Base-by-base conservation (phyloP, 2,329 filamentous ascomycete genomes). In the Trematosphaeria pertusa region DNA sequence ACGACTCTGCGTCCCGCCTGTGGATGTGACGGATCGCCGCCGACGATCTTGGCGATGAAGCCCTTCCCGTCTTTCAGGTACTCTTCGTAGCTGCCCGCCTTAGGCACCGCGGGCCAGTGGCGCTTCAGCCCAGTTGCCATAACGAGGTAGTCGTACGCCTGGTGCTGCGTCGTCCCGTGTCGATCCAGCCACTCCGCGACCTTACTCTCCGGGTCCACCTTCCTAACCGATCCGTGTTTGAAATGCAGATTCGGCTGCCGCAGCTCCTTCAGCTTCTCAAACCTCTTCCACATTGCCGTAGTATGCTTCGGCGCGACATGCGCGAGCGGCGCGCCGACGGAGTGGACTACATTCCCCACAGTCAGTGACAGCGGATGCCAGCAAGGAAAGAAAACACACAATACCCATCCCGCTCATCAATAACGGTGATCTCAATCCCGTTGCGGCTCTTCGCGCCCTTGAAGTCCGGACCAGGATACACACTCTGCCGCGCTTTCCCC, bases 321-420 rank as follows among this genome's bases (percentile, higher is more conserved):
- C 2, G 87, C 87, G 6, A 91, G 79, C 1, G 89, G 89, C 0
- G 86, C 84, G 38, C 88, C 88, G 59, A 93, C 91, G 19, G 89
- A 70, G 69, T 93, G 89, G 70, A 85, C 88, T 91, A 48, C 22
- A 44, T 45, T 30, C 14, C 36, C n/a, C n/a, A n/a, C 14, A 38
- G 37, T 66, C 36, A 67, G 61, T 59, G 54, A 19, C 31, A 41
- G 14, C 41, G 35, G 43, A 22, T 11, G 28, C n/a, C n/a, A n/a
- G n/a, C n/a, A n/a, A n/a, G n/a, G n/a, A n/a, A n/a, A 51, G 18
- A 43, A 50, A 33, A 55, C 86, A 59, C 76, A 91, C 88, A 91
- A 68, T 85, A 91, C n/a, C 89, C 89, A 75, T 92, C 88, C n/a
- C 87, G 78, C 69, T 91, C 87, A 60, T 92, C 88, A 18, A 89